Base-by-base conservation (phyloP, 148 eudicot genomes). In the Persicaria tinctoria region DNA sequence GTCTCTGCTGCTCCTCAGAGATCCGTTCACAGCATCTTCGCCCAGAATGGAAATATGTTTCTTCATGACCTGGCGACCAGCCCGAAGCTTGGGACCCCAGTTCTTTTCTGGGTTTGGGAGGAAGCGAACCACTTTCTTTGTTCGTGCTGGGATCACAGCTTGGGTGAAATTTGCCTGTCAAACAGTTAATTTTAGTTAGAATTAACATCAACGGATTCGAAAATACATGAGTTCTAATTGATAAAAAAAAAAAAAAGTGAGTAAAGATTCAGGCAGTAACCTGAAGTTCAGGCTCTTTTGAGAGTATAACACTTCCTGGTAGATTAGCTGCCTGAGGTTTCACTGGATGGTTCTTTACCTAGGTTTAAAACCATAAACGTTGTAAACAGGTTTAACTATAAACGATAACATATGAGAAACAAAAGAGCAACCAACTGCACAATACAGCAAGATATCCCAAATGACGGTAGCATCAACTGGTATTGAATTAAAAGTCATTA, bases 61-160 rank as follows among this genome's bases (percentile, higher is more conserved):
- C 83, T 86, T 89, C 16, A 92, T 92, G 71, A 92, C 79, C 73
- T 71, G 78, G 72, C 97, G 96, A 23, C 98, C 98, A 11, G 96
- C 98, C 78, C 96, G 76, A 3, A 95, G 90, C 83, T 95, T 95
- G 0, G 98, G 98, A 49, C 98, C 97, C 98, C 98, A 95, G 77
- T 95, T 85, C 68, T 85, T 87, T 80, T 95, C 93, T 1, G 97
- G 97, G 78, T 95, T 95, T 0, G 96, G 96, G 59, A 87, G 97
- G 77, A 88, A 92, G 10, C 97, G 87, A 44, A 92, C 97, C 10
- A 92, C 96, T 82, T 90, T 95, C 88, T 95, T 95, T 49, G 92
- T 86, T 73, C 92, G 97, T 45, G 93, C 88, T 49, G 96, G 89
- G 75, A 87, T 96, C 32, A 81, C 87, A 9, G 89, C 93, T 80